Percentiles rank a stretch among this genome's conserved stretches.
Evolutionary conservation across 495 filamentous ascomycete species (phyloP).

Genomic region (Daldinia caldariorum): DNA sequence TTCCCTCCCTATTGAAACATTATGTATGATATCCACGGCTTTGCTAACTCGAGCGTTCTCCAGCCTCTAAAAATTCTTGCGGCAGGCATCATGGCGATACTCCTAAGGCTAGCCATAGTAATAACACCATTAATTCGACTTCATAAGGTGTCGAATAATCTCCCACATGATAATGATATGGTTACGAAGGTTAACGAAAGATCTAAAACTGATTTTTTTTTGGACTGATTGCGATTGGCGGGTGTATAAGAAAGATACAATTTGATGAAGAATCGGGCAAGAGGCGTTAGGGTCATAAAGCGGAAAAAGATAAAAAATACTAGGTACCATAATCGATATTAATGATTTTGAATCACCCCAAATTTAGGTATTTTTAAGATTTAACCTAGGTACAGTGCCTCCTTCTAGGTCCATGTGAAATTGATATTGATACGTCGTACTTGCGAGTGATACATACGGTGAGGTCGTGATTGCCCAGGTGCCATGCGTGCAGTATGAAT

Average conservation of each 20-base stretch:
- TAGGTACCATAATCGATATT: neutral
- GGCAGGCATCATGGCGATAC: neutral
- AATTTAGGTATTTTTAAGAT: neutral
- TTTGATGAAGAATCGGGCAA: neutral
- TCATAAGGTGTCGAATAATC: neutral
- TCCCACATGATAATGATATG: neutral
- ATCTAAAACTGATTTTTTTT: neutral
- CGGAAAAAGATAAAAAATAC: neutral
- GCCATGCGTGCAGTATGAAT: neutral
- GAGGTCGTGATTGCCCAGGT: too few species aligned
- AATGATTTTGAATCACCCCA: neutral
- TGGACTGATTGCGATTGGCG: neutral
- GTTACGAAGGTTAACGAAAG: neutral
- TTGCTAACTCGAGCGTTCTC: constrained; percentile 16
- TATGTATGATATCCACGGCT: neutral
- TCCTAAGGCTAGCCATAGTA: neutral
- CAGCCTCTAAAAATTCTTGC: constrained; percentile 16
- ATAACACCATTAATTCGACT: neutral
- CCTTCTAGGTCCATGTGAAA: too few species aligned
- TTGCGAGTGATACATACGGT: neutral
- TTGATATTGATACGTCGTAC: too few species aligned
- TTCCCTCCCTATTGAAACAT: neutral
- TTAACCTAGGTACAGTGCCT: neutral
- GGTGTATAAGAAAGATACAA: constrained; percentile 27
- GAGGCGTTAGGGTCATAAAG: neutral